phyloP scores from a whole-genome alignment of 371 early-diverging fungal species.

The Circinella umbellata region DNA sequence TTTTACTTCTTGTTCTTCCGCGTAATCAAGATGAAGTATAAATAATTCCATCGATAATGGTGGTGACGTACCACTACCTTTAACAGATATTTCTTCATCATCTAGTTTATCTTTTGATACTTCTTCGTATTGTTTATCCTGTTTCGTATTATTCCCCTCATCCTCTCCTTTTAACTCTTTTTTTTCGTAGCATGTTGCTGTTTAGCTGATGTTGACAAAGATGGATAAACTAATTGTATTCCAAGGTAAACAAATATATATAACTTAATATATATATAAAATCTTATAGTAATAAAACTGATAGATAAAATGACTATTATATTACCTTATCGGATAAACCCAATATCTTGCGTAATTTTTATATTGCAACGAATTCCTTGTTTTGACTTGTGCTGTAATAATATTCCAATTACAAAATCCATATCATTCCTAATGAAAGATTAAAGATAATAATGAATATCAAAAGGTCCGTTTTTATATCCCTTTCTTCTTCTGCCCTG shows the following conservation, averaged over 20 bases:
- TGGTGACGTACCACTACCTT: conserved; percentile 14
- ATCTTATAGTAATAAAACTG: neutral
- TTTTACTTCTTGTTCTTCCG: neutral
- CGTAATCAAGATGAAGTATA: neutral
- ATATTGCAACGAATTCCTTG: conserved; percentile 68
- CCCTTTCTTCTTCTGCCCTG: neutral
- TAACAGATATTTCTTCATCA: conserved; percentile 42
- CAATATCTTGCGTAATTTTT: conserved; percentile 74
- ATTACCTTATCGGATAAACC: conserved; percentile 38
- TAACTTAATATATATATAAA: neutral
- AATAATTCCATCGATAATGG: neutral
- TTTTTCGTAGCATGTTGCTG: neutral
- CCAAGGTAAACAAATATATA: neutral
- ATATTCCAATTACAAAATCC: conserved; percentile 73
- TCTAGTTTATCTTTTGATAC: neutral
- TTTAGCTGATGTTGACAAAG: neutral
- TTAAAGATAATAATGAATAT: neutral
- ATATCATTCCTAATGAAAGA: conserved; percentile 47
- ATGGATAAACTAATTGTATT: conserved; percentile 11
- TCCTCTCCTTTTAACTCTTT: neutral
- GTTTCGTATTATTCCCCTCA: conserved; percentile 14
- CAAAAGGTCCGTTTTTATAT: neutral
- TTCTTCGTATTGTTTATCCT: conserved; percentile 53
- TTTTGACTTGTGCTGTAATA: conserved; percentile 57
- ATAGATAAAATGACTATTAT: neutral